Percentiles rank a stretch among this genome's conserved stretches.
Evolutionary conservation across 2,329 filamentous ascomycete genomes (phyloP).

Genomic region (Neofusicoccum parvum): DNA sequence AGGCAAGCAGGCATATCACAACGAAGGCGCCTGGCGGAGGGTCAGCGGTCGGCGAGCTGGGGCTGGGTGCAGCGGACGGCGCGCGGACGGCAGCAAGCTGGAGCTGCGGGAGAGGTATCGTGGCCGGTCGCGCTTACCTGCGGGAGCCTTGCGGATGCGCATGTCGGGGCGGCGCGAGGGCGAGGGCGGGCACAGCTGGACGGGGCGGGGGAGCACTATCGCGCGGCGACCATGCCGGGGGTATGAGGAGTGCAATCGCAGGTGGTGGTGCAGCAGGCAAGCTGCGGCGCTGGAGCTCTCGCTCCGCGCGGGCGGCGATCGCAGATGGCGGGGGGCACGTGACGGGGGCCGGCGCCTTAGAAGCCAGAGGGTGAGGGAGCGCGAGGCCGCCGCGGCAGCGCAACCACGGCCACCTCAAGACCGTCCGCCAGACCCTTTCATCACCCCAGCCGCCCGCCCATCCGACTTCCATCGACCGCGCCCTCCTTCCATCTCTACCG

Average conservation of each 20-base stretch:
- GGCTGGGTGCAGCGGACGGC: not conserved
- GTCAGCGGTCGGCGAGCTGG: not conserved
- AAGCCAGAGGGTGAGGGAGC: not conserved
- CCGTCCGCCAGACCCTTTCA: slow-evolving; percentile 30
- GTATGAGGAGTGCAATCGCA: no score
- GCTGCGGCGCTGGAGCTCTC: not conserved
- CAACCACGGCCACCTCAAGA: slow-evolving; percentile 1
- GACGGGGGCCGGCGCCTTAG: not conserved
- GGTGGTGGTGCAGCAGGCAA: not conserved
- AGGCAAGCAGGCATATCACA: slow-evolving; percentile 65
- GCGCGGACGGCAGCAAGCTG: not conserved
- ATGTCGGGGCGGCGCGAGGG: slow-evolving; percentile 48
- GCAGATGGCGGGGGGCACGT: not conserved
- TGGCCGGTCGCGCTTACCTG: slow-evolving; percentile 61
- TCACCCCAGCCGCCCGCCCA: slow-evolving; percentile 34
- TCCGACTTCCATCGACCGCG: slow-evolving; percentile 37
- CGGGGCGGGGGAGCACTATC: slow-evolving; percentile 2
- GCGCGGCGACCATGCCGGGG: slow-evolving; percentile 15
- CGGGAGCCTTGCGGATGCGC: slow-evolving; percentile 87
- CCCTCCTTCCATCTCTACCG: slow-evolving; percentile 28
- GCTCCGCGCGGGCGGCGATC: slow-evolving; percentile 9
- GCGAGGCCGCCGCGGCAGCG: slow-evolving; percentile 5
- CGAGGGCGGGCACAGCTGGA: not conserved
- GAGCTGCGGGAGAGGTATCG: not conserved
- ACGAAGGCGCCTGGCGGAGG: slow-evolving; percentile 47